Evolutionary conservation across 371 early-diverging fungal genomes (phyloP).

Genomic region (Actinomortierella ambigua): DNA sequence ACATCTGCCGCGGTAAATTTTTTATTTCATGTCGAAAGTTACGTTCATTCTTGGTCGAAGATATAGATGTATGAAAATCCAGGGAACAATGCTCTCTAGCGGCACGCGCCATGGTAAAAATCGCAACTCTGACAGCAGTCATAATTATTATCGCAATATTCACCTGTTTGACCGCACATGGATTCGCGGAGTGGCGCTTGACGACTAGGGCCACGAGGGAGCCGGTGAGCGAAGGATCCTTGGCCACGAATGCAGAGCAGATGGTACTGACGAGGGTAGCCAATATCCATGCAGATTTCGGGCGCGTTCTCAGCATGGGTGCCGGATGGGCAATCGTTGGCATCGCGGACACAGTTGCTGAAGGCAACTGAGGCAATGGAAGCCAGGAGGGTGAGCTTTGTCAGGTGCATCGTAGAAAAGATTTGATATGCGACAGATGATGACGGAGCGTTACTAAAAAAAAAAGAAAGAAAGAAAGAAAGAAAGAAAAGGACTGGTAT

Average conservation of each 20-base stretch:
- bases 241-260: conserved; percentile 1
- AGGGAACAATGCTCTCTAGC: no score
- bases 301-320: conserved; percentile 16
- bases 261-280: conserved; percentile 7
- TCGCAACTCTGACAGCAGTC: no score
- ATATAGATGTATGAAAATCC: no score
- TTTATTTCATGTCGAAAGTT: no score
- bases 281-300: conserved; percentile 7
- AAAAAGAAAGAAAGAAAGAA: not conserved
- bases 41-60: no score
- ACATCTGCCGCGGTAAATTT: no score
- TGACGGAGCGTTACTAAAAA: not conserved
- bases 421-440: not conserved
- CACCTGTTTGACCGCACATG: not conserved
- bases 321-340: conserved; percentile 7
- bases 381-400: conserved; percentile 3
- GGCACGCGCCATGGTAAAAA: no score
- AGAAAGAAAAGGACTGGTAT: not conserved
- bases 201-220: conserved; percentile 7
- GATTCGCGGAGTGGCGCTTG: conserved; percentile 7
- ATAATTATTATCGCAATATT: not conserved
- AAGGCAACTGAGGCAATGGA: conserved; percentile 7
- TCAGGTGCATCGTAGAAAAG: conserved; percentile 1
- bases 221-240: conserved; percentile 3
- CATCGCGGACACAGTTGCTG: conserved; percentile 2